Conservation (phyloP, 1,284 basidiomycete genomes). For the Marasmius tenuissimus region DNA sequence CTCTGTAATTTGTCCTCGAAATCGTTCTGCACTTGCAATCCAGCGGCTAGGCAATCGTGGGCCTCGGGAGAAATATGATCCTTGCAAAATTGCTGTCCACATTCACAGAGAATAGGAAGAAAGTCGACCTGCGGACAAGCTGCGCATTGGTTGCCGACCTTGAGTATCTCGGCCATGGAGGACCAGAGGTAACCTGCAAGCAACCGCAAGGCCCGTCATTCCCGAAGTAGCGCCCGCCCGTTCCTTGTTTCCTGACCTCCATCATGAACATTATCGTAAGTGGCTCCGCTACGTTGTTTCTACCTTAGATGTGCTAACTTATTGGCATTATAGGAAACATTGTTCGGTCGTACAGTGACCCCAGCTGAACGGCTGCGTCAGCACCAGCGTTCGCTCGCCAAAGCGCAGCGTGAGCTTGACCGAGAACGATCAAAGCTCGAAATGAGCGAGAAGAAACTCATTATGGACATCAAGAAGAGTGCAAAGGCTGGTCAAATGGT, state of each 20-base stretch:
- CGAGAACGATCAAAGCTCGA: conserved; percentile 94
- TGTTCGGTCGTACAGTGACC: conserved; percentile 92
- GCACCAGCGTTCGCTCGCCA: conserved; percentile 93
- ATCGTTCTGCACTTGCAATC: background rate
- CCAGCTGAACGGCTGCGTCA: conserved; percentile 96
- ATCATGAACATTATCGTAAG: conserved; percentile 76
- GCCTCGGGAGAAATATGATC: conserved; percentile 56
- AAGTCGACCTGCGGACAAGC: conserved; percentile 58
- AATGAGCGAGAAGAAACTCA: conserved; percentile 91
- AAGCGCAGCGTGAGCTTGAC: conserved; percentile 96
- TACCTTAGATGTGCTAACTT: conserved; percentile 9
- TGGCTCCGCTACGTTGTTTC: conserved; percentile 12
- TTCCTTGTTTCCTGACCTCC: conserved; percentile 20
- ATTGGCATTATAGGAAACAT: conserved; percentile 67
- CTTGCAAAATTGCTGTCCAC: conserved; percentile 53
- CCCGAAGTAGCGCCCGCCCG: background rate
- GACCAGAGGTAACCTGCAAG: background rate
- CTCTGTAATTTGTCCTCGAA: conserved; percentile 34
- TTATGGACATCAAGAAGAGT: conserved; percentile 94
- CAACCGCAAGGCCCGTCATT: background rate
- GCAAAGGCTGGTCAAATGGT: conserved; percentile 97
- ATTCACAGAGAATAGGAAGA: conserved; percentile 62
- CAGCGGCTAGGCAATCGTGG: conserved; percentile 49
- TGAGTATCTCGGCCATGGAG: conserved; percentile 33
- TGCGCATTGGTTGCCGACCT: conserved; percentile 57